phyloP scores from a whole-genome alignment of 1,284 basidiomycete species.

The Moesziomyces globuligerus region DNA sequence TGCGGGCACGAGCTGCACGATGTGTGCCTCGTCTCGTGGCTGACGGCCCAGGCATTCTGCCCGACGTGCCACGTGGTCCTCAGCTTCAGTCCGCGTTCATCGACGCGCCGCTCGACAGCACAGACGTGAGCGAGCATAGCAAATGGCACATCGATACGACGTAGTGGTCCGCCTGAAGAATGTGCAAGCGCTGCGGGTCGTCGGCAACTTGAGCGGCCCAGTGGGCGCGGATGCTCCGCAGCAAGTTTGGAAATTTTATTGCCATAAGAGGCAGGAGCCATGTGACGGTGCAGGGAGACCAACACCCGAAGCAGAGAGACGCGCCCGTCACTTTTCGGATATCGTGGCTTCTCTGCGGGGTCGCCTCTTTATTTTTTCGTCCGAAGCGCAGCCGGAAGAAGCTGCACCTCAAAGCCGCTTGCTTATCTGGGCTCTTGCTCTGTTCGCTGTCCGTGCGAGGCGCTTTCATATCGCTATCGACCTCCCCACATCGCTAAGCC shows the following conservation, averaged over 20 bases:
- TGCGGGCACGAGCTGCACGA: conserved; percentile 56
- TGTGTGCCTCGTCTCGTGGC: conserved; percentile 50
- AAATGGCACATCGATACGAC: no score
- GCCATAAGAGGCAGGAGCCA: conserved; percentile 33
- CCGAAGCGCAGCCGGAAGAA: conserved; percentile 15
- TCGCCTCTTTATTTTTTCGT: conserved; percentile 2
- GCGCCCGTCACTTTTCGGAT: not conserved
- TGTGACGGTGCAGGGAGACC: conserved; percentile 28
- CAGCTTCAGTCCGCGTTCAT: conserved; percentile 33
- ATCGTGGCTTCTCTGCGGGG: not conserved
- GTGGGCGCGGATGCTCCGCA: no score
- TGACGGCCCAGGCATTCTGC: conserved; percentile 53
- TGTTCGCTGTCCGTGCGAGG: not conserved
- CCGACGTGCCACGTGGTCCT: conserved; percentile 51
- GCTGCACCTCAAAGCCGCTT: not conserved
- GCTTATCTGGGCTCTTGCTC: not conserved
- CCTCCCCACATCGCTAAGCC: not conserved
- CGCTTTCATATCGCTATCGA: not conserved
- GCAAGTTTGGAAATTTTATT: conserved; percentile 1
- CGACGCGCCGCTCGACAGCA: not conserved
- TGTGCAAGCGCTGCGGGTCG: no score
- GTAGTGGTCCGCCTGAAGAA: no score
- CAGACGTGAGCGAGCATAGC: not conserved
- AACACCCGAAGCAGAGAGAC: conserved; percentile 5
- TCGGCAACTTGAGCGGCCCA: conserved; percentile 19